phyloP scores from a whole-genome alignment of 1,139 yeast genomes.

The Suhomyces coccinellae region DNA sequence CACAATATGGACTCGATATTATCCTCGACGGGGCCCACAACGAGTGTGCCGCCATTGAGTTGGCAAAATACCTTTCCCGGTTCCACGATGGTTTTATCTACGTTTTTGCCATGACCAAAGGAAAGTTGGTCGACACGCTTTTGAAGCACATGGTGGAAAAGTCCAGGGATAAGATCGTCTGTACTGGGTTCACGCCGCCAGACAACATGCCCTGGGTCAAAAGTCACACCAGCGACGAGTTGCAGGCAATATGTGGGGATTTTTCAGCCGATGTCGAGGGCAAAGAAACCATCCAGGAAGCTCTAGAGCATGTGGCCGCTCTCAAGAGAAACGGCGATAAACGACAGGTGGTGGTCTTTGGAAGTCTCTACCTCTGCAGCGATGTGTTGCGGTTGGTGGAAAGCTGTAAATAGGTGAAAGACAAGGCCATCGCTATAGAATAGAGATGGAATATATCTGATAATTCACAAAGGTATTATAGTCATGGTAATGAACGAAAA shows the following conservation, averaged over 20 bases:
- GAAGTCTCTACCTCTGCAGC: constrained; percentile 75
- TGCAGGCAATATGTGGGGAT: constrained; percentile 32
- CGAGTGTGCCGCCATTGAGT: constrained; percentile 73
- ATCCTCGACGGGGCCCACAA: constrained; percentile 94
- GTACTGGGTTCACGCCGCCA: constrained; percentile 65
- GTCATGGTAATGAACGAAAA: no score
- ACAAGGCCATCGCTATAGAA: neutral
- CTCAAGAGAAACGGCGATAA: constrained; percentile 23
- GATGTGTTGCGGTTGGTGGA: constrained; percentile 51
- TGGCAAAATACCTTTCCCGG: constrained; percentile 41
- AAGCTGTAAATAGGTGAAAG: neutral
- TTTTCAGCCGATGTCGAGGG: constrained; percentile 28
- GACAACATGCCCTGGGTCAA: constrained; percentile 94
- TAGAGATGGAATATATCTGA: no score
- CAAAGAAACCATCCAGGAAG: constrained; percentile 16
- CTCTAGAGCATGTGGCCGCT: constrained; percentile 21
- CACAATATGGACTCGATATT: constrained; percentile 31
- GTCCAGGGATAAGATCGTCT: constrained; percentile 53
- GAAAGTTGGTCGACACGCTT: constrained; percentile 59
- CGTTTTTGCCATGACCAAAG: constrained; percentile 72
- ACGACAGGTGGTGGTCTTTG: constrained; percentile 63
- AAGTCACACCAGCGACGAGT: constrained; percentile 42
- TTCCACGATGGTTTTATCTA: constrained; percentile 49
- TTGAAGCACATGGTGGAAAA: constrained; percentile 50
- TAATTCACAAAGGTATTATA: no score